Evolutionary conservation across 2,329 filamentous ascomycete species (phyloP).

Genomic region (Amylocarpus encephaloides): DNA sequence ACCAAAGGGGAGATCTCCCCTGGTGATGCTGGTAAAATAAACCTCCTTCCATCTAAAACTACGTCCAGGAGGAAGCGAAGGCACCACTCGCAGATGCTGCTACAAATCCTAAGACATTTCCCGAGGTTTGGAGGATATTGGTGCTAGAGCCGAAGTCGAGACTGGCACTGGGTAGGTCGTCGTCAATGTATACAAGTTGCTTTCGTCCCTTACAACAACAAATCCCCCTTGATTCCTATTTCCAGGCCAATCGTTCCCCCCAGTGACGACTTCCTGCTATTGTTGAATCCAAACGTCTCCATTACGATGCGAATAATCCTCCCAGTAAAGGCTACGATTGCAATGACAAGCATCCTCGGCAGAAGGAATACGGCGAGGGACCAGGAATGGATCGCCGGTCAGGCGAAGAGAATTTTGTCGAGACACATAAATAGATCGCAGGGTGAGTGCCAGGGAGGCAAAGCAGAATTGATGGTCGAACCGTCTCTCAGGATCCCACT

Average conservation of each 20-base stretch:
- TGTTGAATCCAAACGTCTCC: conserved; percentile 33
- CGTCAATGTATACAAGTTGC: neutral
- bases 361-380: conserved; percentile 35
- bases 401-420: conserved; percentile 24
- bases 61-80: conserved; percentile 39
- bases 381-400: conserved; percentile 24
- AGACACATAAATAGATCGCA: conserved; percentile 21
- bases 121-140: conserved; percentile 32
- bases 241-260: conserved; percentile 30
- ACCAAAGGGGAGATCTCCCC: conserved; percentile 28
- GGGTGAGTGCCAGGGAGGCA: conserved; percentile 9
- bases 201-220: neutral
- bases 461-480: conserved; percentile 6
- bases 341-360: conserved; percentile 34
- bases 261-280: conserved; percentile 12
- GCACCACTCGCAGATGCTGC: conserved; percentile 29
- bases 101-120: conserved; percentile 44
- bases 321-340: conserved; percentile 34
- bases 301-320: conserved; percentile 30
- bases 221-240: conserved; percentile 19
- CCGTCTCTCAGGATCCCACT: too few relatives aligned
- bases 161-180: conserved; percentile 35
- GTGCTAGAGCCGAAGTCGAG: conserved; percentile 33
- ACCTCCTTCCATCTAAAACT: conserved; percentile 42
- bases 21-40: conserved; percentile 40